These are phyloP conservation scores for Vitellaria paradoxa DNA, from an alignment of 179 eudicot species.

Conservation along the genomic window DNA sequence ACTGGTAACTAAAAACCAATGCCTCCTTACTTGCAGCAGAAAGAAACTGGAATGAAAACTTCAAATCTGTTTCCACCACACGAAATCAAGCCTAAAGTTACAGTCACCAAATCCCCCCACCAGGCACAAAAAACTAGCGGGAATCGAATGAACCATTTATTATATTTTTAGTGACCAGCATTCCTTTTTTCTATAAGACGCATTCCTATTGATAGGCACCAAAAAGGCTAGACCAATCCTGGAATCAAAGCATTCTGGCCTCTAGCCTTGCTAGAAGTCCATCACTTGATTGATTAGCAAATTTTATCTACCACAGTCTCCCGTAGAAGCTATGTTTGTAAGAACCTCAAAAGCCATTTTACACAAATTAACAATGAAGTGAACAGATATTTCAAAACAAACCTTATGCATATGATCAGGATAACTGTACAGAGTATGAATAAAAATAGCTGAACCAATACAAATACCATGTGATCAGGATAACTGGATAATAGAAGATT, in stretches of 20 bases:
- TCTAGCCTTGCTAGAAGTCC: not conserved
- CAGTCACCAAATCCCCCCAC: not conserved
- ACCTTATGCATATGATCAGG: not conserved
- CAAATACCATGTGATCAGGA: slow-evolving; percentile 82
- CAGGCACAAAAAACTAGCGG: not conserved
- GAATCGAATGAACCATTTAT: not conserved
- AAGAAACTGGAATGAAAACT: not conserved
- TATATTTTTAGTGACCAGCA: not conserved
- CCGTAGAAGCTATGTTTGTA: not conserved
- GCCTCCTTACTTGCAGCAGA: not conserved
- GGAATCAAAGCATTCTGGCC: too few relatives aligned
- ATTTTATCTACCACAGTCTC: not conserved
- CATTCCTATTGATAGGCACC: too few relatives aligned
- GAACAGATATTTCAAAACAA: not conserved
- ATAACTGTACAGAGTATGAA: not conserved
- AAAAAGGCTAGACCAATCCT: too few relatives aligned
- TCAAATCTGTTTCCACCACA: not conserved
- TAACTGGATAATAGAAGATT: slow-evolving; percentile 48
- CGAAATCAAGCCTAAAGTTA: not conserved
- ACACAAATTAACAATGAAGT: not conserved
- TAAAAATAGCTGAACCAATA: not conserved
- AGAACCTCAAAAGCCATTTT: not conserved
- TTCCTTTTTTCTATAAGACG: too few relatives aligned
- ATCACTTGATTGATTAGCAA: not conserved
- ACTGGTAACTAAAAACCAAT: not conserved